Evolutionary conservation across 345 rosid genomes (phyloP), one percentile per base, ranked within the genome.

Genomic region (Trapa bicornis): DNA sequence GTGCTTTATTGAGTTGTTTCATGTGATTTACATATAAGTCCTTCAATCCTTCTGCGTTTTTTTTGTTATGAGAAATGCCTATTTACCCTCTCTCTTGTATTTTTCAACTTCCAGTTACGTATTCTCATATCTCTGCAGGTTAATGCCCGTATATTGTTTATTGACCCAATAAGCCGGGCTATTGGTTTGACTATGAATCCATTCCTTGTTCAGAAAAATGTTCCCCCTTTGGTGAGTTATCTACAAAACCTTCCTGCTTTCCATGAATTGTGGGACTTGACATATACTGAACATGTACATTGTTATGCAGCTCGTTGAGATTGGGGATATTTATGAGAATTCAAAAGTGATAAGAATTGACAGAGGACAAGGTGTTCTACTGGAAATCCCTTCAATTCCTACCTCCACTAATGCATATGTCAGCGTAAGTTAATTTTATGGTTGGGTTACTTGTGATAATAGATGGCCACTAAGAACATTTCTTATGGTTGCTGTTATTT

Each of bases 121-220:
- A 41, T 42, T 65, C 33, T 8, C 63, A 47, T 72, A 14, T 7
- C 48, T 37, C 35, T 58, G 58, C 84, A 94, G 99, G 95, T 94
- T 73, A 87, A 81, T 75, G 96, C 99, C 67, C 86, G 96, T 48
- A 85, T 94, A 79, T 75, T 94, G 70, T 94, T 91, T 77, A 74
- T 89, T 32, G 99, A 94, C 84, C 96, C 97, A 67, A 81, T 87
- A 70, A 84, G 92, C 68, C 87, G 99, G 79, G 99, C 99, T 69
- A 78, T 94, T 67, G 96, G 96, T 72, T 85, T 94, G 89, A 91
- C 99, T 48, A 74, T 94, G 76, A 94, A 89, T 79, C 92, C 86
- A 11, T 79, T 87, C 79, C 92, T 94, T 77, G 75, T 91, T 76
- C 85, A 78, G 62, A 87, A 91, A 74, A 83, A 73, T 71, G 83